Percentiles rank a stretch among this genome's conserved stretches.
Evolutionary conservation across 306 rosid species (phyloP).

Genomic region (Quercus aquifolioides): DNA sequence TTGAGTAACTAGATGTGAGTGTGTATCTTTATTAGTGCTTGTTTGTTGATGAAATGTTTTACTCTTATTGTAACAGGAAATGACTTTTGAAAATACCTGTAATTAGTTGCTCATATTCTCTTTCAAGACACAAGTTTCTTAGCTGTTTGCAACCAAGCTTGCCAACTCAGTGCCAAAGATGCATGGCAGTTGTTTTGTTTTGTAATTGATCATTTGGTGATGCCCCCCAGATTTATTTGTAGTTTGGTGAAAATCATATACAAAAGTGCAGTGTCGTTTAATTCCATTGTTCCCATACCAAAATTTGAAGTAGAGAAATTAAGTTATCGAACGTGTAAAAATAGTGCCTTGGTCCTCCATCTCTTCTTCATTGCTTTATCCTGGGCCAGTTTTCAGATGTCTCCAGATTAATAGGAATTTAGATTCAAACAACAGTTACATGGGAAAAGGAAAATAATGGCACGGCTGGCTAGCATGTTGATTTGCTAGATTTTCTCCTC

Average conservation of each 20-base stretch:
- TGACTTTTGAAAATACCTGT: conserved; percentile 22
- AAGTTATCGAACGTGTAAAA: conserved; percentile 10
- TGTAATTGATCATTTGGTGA: conserved; percentile 19
- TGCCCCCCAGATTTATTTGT: conserved; percentile 33
- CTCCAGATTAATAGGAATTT: conserved; percentile 2
- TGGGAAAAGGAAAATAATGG: conserved; percentile 10
- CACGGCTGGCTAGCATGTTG: conserved; percentile 2
- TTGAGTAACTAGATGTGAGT: neutral
- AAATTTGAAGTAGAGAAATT: conserved; percentile 4
- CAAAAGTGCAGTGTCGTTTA: neutral
- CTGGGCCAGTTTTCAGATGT: conserved; percentile 25
- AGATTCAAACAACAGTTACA: conserved; percentile 8
- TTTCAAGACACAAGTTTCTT: conserved; percentile 14
- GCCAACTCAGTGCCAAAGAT: conserved; percentile 24
- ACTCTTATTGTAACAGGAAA: conserved; percentile 34
- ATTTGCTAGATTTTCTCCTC: conserved; percentile 24
- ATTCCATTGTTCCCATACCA: neutral
- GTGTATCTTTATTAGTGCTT: neutral
- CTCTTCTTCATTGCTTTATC: conserved; percentile 3
- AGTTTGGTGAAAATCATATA: neutral
- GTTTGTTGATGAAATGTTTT: neutral
- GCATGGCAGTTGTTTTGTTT: conserved; percentile 25
- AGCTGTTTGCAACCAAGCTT: conserved; percentile 30
- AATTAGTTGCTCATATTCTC: conserved; percentile 20
- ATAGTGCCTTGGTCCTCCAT: conserved; percentile 4